Evolutionary conservation across 148 eudicot species (phyloP).

Genomic region (Amaranthus hypochondriacus): DNA sequence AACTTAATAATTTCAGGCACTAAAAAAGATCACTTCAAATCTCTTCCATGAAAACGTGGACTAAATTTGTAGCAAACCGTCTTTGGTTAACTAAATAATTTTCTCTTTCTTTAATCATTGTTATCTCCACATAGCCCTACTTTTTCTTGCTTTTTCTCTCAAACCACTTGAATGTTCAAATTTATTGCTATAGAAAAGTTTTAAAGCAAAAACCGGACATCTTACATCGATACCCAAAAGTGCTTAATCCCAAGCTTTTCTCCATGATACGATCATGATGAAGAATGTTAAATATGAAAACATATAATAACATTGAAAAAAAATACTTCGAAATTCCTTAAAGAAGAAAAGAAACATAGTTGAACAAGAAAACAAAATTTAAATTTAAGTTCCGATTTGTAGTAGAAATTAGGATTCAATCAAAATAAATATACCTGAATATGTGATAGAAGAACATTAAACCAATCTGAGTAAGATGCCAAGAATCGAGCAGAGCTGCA

Average conservation of each 20-base stretch:
- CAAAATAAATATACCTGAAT: conserved; percentile 52
- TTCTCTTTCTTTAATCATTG: too few species aligned
- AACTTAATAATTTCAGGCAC: too few species aligned
- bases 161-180: too few species aligned
- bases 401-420: conserved; percentile 3
- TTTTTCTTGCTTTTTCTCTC: too few species aligned
- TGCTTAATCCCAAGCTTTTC: neutral
- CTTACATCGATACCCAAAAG: neutral
- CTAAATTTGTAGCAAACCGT: too few species aligned
- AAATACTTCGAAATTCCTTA: neutral
- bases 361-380: neutral
- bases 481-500: conserved; percentile 71
- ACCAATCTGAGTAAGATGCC: conserved; percentile 64
- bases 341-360: neutral
- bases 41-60: too few species aligned
- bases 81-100: too few species aligned
- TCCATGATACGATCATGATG: neutral
- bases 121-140: too few species aligned
- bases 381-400: neutral
- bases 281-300: neutral
- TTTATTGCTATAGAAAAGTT: neutral
- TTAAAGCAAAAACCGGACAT: neutral
- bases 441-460: conserved; percentile 47
- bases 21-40: too few species aligned
- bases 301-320: neutral